Evolutionary conservation across 2,329 filamentous ascomycete genomes (phyloP).

Genomic region (Fusarium aywerte): DNA sequence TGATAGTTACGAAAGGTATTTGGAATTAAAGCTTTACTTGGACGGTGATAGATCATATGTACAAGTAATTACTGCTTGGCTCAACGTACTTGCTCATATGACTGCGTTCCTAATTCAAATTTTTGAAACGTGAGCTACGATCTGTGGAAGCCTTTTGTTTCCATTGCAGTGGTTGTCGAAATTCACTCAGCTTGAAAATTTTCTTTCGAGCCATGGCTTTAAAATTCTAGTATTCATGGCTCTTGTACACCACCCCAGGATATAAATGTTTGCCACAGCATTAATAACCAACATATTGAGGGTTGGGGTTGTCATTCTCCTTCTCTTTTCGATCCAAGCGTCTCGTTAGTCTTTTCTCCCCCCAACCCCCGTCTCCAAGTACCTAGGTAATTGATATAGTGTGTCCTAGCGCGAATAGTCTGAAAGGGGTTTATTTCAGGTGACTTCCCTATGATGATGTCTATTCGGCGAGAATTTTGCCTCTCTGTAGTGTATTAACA

Average conservation of each 20-base stretch:
- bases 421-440: conserved; percentile 9
- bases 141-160: neutral
- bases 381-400: neutral
- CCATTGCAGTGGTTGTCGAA: neutral
- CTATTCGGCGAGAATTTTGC: neutral
- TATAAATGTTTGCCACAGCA: conserved; percentile 3
- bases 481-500: neutral
- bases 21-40: neutral
- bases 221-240: neutral
- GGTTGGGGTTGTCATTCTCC: neutral
- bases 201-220: conserved; percentile 25
- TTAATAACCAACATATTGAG: neutral
- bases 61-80: neutral
- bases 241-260: neutral
- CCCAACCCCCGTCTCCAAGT: conserved; percentile 11
- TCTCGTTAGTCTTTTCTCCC: conserved; percentile 9
- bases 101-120: neutral
- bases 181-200: conserved; percentile 15
- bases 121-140: conserved; percentile 3
- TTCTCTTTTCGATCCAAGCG: conserved; percentile 17
- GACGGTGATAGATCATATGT: neutral
- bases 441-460: neutral
- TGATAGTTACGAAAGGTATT: neutral
- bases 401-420: conserved; percentile 19
- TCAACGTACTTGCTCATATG: neutral